Percentiles rank a stretch among this genome's conserved stretches.
These are phyloP conservation scores for Boletus rubescentipes DNA, from an alignment of 768 basidiomycete species.

Conservation along the genomic window DNA sequence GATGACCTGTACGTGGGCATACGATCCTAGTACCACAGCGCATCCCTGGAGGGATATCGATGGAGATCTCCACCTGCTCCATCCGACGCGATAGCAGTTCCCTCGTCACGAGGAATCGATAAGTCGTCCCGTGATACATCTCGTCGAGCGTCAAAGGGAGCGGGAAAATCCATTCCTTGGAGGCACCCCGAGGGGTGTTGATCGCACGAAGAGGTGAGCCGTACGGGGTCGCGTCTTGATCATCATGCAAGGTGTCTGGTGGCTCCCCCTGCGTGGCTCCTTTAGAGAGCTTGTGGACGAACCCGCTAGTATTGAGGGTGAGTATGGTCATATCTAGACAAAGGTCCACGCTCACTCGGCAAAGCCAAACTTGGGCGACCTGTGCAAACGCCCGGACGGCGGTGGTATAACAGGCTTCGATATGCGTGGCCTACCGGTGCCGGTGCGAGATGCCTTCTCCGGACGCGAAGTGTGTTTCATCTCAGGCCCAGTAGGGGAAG, in stretches of 20 bases:
- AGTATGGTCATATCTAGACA: neutral
- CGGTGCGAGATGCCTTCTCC: constrained; percentile 11
- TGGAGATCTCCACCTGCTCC: constrained; percentile 55
- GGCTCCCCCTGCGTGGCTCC: constrained; percentile 10
- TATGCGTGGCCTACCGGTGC: constrained; percentile 13
- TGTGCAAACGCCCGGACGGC: constrained; percentile 21
- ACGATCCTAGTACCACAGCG: constrained; percentile 58
- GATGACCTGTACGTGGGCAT: constrained; percentile 67
- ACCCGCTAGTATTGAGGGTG: constrained; percentile 24
- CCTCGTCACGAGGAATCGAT: constrained; percentile 60
- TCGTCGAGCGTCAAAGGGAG: constrained; percentile 62
- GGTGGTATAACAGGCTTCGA: constrained; percentile 33
- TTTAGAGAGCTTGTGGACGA: constrained; percentile 28
- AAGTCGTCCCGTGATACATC: constrained; percentile 53
- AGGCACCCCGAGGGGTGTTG: constrained; percentile 39
- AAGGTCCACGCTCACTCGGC: constrained; percentile 26
- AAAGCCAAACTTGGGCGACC: constrained; percentile 22
- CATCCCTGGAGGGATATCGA: constrained; percentile 63
- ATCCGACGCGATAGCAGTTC: constrained; percentile 47
- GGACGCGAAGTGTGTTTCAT: constrained; percentile 8
- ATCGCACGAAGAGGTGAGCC: constrained; percentile 40
- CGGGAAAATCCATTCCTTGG: constrained; percentile 68
- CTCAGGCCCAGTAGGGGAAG: constrained; percentile 1
- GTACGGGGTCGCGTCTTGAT: constrained; percentile 24
- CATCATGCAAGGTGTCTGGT: neutral